These are phyloP conservation scores for Termitomyces sp. DNA, from an alignment of 768 basidiomycete species.

Conservation along the genomic window DNA sequence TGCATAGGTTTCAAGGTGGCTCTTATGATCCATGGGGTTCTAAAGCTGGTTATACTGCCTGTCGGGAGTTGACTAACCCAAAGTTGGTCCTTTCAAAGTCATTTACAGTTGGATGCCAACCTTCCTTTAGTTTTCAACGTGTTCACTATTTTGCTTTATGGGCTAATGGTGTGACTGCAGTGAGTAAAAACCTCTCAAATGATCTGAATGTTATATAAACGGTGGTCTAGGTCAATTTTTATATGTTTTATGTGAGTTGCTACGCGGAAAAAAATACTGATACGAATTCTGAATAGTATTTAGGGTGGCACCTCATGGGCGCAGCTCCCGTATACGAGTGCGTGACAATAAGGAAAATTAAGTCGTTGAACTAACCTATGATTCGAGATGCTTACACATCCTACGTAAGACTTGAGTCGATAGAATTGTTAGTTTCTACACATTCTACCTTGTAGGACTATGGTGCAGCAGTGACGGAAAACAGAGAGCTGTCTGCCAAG, in stretches of 20 bases:
- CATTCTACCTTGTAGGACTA: constrained; percentile 8
- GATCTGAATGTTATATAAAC: not conserved
- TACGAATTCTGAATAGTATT: not conserved
- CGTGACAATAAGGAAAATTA: not conserved
- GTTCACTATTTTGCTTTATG: constrained; percentile 14
- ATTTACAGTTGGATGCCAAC: not conserved
- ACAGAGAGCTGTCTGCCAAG: constrained; percentile 12
- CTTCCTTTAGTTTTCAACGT: constrained; percentile 11
- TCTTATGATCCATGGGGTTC: constrained; percentile 13
- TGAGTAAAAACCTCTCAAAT: not conserved
- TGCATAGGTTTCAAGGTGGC: constrained; percentile 12
- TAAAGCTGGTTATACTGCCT: constrained; percentile 8
- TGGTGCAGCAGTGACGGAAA: constrained; percentile 13
- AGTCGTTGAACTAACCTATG: not conserved
- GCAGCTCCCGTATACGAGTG: constrained; percentile 14
- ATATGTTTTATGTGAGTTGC: constrained; percentile 14
- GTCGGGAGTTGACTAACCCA: constrained; percentile 12
- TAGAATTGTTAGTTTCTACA: not conserved
- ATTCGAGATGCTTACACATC: constrained; percentile 13
- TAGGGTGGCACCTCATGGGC: constrained; percentile 15
- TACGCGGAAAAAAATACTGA: not conserved
- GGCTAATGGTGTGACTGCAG: constrained; percentile 16
- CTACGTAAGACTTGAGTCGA: constrained; percentile 2
- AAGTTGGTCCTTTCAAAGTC: constrained; percentile 5
- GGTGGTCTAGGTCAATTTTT: constrained; percentile 8